Evolutionary conservation across 1,284 basidiomycete genomes (phyloP).

Genomic region (Ceratobasidium sp.): DNA sequence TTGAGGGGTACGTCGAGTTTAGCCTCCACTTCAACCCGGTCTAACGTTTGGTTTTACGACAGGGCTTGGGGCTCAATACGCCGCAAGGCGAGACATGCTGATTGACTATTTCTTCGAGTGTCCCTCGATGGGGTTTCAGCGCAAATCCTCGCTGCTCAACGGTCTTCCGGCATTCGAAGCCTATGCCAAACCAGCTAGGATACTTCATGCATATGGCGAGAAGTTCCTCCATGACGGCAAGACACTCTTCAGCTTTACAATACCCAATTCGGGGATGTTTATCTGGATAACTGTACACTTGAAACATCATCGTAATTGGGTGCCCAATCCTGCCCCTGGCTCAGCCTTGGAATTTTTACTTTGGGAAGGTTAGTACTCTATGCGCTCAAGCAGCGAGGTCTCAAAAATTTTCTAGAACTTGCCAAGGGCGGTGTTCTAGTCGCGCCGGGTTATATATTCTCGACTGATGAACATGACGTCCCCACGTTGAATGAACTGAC

Average conservation of each 20-base stretch:
- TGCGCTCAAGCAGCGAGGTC: background rate
- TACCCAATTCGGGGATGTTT: conserved; percentile 78
- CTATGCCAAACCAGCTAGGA: conserved; percentile 45
- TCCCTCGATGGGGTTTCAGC: background rate
- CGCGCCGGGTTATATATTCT: conserved; percentile 71
- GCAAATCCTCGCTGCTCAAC: conserved; percentile 11
- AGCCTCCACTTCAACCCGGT: background rate
- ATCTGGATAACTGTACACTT: conserved; percentile 78
- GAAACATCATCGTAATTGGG: conserved; percentile 63
- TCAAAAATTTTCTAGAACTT: conserved; percentile 54
- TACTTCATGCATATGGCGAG: conserved; percentile 58
- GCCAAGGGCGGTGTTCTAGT: conserved; percentile 73
- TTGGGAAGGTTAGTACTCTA: conserved; percentile 56
- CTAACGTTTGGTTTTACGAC: background rate
- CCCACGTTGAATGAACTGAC: conserved; percentile 19
- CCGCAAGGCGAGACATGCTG: conserved; percentile 69
- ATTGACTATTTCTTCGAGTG: conserved; percentile 66
- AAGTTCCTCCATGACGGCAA: conserved; percentile 59
- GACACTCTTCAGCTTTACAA: conserved; percentile 74
- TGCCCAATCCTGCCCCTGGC: conserved; percentile 55
- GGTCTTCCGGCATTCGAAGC: conserved; percentile 12
- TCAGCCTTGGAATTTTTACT: conserved; percentile 68
- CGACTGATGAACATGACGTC: conserved; percentile 54
- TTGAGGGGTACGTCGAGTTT: conserved; percentile 65
- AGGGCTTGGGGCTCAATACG: conserved; percentile 71